Evolutionary conservation across 352 stramenopile genomes (phyloP).

Genomic region (Detonula confervacea): DNA sequence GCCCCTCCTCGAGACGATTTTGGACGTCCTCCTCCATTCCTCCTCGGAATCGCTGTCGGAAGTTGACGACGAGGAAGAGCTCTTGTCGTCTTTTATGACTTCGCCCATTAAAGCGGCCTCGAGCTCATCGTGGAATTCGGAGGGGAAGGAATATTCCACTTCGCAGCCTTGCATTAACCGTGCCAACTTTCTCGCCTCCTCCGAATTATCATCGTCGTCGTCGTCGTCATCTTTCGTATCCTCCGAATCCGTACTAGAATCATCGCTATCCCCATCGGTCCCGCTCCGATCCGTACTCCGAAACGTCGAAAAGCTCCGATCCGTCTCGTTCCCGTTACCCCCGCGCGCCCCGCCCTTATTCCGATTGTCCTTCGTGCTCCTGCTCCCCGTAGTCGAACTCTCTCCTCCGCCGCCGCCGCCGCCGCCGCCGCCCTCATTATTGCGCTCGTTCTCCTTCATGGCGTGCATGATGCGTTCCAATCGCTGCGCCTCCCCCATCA

Average conservation of each 20-base stretch:
- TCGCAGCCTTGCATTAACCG: slow-evolving; percentile 33
- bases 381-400: slow-evolving; percentile 15
- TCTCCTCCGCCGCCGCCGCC: not conserved
- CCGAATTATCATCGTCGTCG: too few relatives aligned
- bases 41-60: slow-evolving; percentile 12
- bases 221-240: slow-evolving; percentile 12
- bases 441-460: slow-evolving; percentile 28
- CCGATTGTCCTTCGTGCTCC: too few relatives aligned
- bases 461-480: slow-evolving; percentile 61
- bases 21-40: not conserved
- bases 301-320: slow-evolving; percentile 13
- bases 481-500: slow-evolving; percentile 71
- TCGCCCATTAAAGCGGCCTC: slow-evolving; percentile 39
- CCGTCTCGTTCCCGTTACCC: too few relatives aligned
- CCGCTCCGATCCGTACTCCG: not conserved
- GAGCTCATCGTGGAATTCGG: slow-evolving; percentile 30
- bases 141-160: slow-evolving; percentile 49
- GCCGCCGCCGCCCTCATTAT: slow-evolving; percentile 5
- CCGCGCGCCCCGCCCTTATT: too few relatives aligned
- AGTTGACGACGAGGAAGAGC: slow-evolving; percentile 15
- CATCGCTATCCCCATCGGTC: slow-evolving; percentile 3
- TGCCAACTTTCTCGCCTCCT: slow-evolving; percentile 3
- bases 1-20: too few relatives aligned
- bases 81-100: slow-evolving; percentile 4
- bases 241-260: slow-evolving; percentile 4